Base-by-base conservation (phyloP, 2,329 filamentous ascomycete species). In the Trichoderma breve region DNA sequence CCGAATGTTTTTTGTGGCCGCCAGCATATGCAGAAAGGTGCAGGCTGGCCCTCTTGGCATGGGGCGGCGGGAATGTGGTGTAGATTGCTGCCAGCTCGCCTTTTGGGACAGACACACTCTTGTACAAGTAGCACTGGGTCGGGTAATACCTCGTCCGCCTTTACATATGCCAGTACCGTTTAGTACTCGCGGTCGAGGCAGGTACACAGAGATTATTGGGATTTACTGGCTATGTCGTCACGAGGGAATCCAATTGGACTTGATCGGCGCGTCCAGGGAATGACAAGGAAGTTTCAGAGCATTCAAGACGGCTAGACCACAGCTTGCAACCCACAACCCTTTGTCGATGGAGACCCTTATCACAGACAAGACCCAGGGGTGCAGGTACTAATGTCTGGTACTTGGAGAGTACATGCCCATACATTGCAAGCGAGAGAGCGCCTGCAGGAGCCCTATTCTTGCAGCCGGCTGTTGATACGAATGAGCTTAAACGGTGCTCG, bases 201-300 rank as follows among this genome's bases (percentile, higher is more conserved):
- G 47, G 47, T 53, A 53, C 47, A 63, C 51, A 43, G 8, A 34
- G 28, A n/a, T 70, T 51, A 71, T 70, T 65, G 60, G 62, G 71
- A 72, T 69, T 65, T 70, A 32, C 67, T 72, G 51, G 58, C 71
- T 43, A 72, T 72, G 71, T 72, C 71, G 71, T 72, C 71, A 72
- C 71, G 67, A 72, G 71, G 47, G 67, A 64, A 70, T 34, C 57
- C 57, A 70, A 60, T 61, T 71, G 66, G 62, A 39, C 34, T 47
- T 64, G 68, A 68, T 73, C 71, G 71, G 73, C 63, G 72, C 69
- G 71, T 73, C 68, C 74, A 73, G 71, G 74, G 72, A 71, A 69
- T 70, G 72, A 71, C 71, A 71, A 62, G 68, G 62, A 63, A 68
- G 63, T 74, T 71, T 71, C 71, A 73, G 71, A 69, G 70, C 67